phyloP scores from a whole-genome alignment of 148 eudicot genomes.

The Heliamphora exappendiculata region DNA sequence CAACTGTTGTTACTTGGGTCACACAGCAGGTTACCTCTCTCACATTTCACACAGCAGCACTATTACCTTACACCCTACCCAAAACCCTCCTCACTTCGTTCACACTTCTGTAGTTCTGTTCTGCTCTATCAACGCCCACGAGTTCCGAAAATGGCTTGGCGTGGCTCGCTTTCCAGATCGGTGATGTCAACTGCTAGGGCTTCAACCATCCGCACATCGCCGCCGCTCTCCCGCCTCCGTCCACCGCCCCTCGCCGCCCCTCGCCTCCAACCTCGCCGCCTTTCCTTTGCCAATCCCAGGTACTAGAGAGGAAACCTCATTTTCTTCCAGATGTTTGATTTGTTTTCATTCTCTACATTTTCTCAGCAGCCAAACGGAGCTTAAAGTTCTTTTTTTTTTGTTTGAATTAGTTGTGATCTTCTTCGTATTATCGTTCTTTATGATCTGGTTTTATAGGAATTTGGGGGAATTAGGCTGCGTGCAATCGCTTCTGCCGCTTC shows the following conservation, averaged over 20 bases:
- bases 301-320: neutral
- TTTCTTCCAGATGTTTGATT: too few species aligned
- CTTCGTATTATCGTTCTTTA: neutral
- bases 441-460: slow-evolving; percentile 35
- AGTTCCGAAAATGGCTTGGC: slow-evolving; percentile 53
- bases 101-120: neutral
- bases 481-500: slow-evolving; percentile 70
- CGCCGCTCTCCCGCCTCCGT: slow-evolving; percentile 34
- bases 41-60: too few species aligned
- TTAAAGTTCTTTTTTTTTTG: neutral
- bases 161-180: slow-evolving; percentile 55
- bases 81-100: neutral
- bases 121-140: neutral
- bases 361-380: neutral
- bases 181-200: slow-evolving; percentile 48
- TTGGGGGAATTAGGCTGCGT: slow-evolving; percentile 63
- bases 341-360: neutral
- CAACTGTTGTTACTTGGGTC: too few species aligned
- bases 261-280: slow-evolving; percentile 49
- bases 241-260: slow-evolving; percentile 48
- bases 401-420: neutral
- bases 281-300: slow-evolving; percentile 55
- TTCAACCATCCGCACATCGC: slow-evolving; percentile 38
- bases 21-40: too few species aligned
- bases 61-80: slow-evolving; percentile 8